Percentiles rank a stretch among this genome's conserved stretches.
phyloP scores from a whole-genome alignment of 179 eudicot species.

The Sideroxylon spinosum region DNA sequence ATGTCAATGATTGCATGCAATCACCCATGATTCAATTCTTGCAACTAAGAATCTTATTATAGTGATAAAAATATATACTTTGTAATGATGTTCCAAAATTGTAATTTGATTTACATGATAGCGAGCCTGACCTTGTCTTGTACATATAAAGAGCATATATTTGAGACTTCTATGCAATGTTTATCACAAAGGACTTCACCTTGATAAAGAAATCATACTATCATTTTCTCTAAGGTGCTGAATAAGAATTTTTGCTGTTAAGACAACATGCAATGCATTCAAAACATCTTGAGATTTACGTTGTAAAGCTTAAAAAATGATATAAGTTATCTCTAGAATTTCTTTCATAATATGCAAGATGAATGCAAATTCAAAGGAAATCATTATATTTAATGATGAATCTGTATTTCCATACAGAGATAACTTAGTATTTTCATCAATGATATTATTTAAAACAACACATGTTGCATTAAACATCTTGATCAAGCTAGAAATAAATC shows the following conservation, averaged over 20 bases:
- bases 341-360: conserved; percentile 3
- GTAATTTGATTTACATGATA: background rate
- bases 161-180: background rate
- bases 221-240: background rate
- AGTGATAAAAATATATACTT: background rate
- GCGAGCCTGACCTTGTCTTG: background rate
- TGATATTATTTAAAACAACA: background rate
- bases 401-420: too few relatives aligned
- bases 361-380: background rate
- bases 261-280: background rate
- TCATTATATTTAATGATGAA: background rate
- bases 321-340: background rate
- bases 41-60: background rate
- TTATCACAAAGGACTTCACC: conserved; percentile 1
- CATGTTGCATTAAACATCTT: too few relatives aligned
- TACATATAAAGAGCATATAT: background rate
- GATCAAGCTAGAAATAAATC: too few relatives aligned
- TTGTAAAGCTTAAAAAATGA: background rate
- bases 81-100: background rate
- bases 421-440: background rate
- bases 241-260: background rate
- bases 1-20: too few relatives aligned
- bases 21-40: background rate
- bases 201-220: background rate
- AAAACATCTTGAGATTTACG: background rate